Evolutionary conservation across 192 early-diverging fungal genomes (phyloP).

Genomic region (Podila epigama): DNA sequence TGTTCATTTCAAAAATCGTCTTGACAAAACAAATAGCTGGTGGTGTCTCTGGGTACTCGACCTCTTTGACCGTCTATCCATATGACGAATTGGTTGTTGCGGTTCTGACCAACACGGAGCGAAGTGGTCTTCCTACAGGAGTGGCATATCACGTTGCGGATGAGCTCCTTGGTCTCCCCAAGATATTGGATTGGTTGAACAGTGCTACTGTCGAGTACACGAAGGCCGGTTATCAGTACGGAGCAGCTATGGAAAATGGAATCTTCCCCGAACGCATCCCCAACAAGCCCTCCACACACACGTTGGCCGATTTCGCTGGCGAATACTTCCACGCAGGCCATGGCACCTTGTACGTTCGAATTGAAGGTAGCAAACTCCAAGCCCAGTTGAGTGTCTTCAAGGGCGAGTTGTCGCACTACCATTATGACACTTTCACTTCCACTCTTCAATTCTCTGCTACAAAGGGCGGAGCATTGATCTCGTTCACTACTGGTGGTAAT

Average conservation of each 20-base stretch:
- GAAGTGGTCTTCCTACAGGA: not conserved
- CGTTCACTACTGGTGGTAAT: not conserved
- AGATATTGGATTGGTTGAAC: not conserved
- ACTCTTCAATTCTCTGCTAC: not conserved
- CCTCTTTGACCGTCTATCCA: not conserved
- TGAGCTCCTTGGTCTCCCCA: not conserved
- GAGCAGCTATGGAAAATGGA: not conserved
- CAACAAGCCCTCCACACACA: not conserved
- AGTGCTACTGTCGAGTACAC: not conserved
- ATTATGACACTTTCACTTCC: not conserved
- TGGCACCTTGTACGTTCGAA: not conserved
- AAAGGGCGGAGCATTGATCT: not conserved
- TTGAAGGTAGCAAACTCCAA: not conserved
- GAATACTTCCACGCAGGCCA: not conserved
- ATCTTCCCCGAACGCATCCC: not conserved
- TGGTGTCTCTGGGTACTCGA: not conserved
- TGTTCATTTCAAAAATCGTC: no score
- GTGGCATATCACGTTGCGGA: not conserved
- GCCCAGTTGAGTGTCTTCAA: not conserved
- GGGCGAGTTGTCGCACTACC: conserved; percentile 1
- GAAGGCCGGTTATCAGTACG: not conserved
- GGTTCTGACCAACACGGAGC: not conserved
- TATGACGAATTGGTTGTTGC: not conserved
- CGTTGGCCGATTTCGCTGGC: not conserved
- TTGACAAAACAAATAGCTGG: not conserved